Evolutionary conservation across 352 stramenopile species (phyloP).

Genomic region (Halophytophthora batemanensis): DNA sequence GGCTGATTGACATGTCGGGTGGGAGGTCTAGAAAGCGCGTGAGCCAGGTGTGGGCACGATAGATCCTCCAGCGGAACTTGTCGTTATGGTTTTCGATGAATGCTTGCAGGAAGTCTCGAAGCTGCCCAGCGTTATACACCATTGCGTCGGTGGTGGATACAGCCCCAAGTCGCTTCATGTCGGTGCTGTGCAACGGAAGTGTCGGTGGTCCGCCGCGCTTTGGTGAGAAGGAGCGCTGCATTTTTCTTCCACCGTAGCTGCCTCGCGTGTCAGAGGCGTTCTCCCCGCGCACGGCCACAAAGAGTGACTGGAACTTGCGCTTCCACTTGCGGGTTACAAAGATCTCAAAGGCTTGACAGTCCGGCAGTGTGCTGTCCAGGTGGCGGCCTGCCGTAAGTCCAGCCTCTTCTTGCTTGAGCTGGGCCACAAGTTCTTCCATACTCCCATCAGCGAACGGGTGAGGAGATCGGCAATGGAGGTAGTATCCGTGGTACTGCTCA

Average conservation of each 20-base stretch:
- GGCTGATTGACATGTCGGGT: constrained; percentile 66
- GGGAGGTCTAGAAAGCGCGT: constrained; percentile 66
- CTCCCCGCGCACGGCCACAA: constrained; percentile 35
- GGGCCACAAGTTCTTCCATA: constrained; percentile 90
- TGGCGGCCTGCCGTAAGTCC: constrained; percentile 83
- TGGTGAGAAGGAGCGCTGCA: constrained; percentile 27
- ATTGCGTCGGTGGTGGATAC: constrained; percentile 41
- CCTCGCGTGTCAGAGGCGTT: constrained; percentile 11
- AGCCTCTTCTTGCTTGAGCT: constrained; percentile 89
- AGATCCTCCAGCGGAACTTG: constrained; percentile 71
- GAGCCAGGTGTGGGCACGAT: constrained; percentile 73
- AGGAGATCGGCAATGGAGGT: constrained; percentile 93
- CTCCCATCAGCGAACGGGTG: constrained; percentile 91
- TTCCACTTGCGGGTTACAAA: constrained; percentile 89
- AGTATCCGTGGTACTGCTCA: constrained; percentile 92
- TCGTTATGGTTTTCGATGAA: constrained; percentile 87
- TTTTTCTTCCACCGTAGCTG: constrained; percentile 16
- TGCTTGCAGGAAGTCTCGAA: constrained; percentile 77
- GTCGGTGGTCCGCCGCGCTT: constrained; percentile 9
- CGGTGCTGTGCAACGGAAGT: constrained; percentile 15
- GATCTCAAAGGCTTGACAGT: constrained; percentile 92
- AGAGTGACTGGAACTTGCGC: constrained; percentile 72
- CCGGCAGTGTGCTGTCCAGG: constrained; percentile 71
- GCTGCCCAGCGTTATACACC: constrained; percentile 42
- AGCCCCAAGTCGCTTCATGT: constrained; percentile 16